These are phyloP conservation scores for Novymonas esmeraldas DNA, from an alignment of 208 protist species.

Conservation along the genomic window DNA sequence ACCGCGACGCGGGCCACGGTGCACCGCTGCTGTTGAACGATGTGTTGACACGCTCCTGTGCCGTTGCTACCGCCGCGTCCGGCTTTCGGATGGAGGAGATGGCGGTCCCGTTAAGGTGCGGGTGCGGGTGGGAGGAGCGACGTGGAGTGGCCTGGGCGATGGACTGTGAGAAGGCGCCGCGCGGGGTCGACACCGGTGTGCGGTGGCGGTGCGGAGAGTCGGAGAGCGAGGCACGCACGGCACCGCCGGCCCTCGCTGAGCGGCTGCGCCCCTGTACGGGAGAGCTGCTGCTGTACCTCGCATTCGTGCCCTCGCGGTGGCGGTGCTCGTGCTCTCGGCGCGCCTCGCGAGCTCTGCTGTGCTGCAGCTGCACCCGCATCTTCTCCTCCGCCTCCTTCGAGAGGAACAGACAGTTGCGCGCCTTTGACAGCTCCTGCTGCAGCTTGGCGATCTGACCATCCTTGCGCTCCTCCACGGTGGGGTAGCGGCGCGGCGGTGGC, in stretches of 20 bases:
- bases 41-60: slow-evolving; percentile 8
- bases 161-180: slow-evolving; percentile 27
- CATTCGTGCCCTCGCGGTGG: slow-evolving; percentile 9
- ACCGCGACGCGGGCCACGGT: slow-evolving; percentile 29
- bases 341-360: slow-evolving; percentile 29
- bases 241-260: slow-evolving; percentile 8
- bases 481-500: background rate
- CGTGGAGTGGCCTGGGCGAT: slow-evolving; percentile 18
- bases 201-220: slow-evolving; percentile 6
- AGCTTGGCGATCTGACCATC: slow-evolving; percentile 46
- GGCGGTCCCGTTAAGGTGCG: slow-evolving; percentile 7
- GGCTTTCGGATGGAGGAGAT: slow-evolving; percentile 18
- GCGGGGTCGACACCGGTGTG: slow-evolving; percentile 11
- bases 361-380: slow-evolving; percentile 50
- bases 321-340: slow-evolving; percentile 28
- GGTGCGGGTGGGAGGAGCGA: slow-evolving; percentile 1
- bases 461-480: slow-evolving; percentile 27
- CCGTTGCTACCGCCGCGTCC: background rate
- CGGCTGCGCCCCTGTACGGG: slow-evolving; percentile 9
- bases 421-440: slow-evolving; percentile 72
- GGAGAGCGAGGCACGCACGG: background rate
- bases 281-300: background rate
- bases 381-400: slow-evolving; percentile 43
- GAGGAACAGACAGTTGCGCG: slow-evolving; percentile 44
- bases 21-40: slow-evolving; percentile 23